Conservation (phyloP, 2,329 filamentous ascomycete genomes). For the Zymoseptoria brevis region DNA sequence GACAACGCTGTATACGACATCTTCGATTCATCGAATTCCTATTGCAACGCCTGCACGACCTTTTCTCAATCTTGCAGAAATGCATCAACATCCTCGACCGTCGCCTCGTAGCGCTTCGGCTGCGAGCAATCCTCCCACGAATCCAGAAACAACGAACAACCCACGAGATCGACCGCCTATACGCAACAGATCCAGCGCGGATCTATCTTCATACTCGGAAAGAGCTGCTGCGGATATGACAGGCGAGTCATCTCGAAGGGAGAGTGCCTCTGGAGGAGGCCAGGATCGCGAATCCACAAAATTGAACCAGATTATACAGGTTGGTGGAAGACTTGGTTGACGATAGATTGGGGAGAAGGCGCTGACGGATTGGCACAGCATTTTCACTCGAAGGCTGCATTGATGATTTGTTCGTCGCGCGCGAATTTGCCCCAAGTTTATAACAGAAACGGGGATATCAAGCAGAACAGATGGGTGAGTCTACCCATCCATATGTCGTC, state of each 20-base stretch:
- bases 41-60: background rate
- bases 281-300: conserved; percentile 65
- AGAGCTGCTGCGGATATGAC: conserved; percentile 39
- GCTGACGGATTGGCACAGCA: conserved; percentile 51
- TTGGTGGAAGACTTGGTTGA: conserved; percentile 34
- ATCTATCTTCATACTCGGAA: conserved; percentile 43
- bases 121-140: conserved; percentile 62
- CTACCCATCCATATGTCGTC: background rate
- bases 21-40: background rate
- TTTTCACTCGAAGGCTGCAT: conserved; percentile 79
- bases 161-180: conserved; percentile 54
- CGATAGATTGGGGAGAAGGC: background rate
- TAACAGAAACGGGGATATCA: conserved; percentile 52
- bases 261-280: conserved; percentile 19
- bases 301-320: conserved; percentile 89
- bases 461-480: conserved; percentile 81
- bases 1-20: background rate
- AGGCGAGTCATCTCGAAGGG: conserved; percentile 34
- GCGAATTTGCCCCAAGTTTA: conserved; percentile 57
- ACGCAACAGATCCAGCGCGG: conserved; percentile 47
- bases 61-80: conserved; percentile 33
- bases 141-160: conserved; percentile 63
- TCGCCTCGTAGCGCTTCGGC: conserved; percentile 66
- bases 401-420: conserved; percentile 74
- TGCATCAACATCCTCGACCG: conserved; percentile 85